These are phyloP conservation scores for Pelargonium nanum DNA, from an alignment of 345 rosid genomes.

Conservation along the genomic window DNA sequence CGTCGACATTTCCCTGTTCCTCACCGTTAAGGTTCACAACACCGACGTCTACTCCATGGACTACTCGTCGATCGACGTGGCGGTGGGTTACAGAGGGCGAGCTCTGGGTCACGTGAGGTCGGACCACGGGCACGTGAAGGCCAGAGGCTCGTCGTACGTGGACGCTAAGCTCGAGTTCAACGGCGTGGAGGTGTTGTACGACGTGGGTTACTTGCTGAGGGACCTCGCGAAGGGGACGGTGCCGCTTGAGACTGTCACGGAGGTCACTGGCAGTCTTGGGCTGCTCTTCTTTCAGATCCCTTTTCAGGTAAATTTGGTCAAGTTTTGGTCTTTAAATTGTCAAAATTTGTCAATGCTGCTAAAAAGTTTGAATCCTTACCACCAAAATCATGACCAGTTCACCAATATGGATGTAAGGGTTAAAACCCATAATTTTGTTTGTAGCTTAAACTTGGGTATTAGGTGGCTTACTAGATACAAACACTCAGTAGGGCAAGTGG, in stretches of 20 bases:
- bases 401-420: not conserved
- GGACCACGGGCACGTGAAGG: conserved; percentile 44
- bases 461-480: too few relatives aligned
- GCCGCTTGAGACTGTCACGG: conserved; percentile 42
- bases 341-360: too few relatives aligned
- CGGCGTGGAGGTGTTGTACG: conserved; percentile 47
- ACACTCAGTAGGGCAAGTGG: too few relatives aligned
- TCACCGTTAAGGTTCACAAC: conserved; percentile 50
- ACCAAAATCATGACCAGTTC: not conserved
- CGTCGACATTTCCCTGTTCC: conserved; percentile 43
- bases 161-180: conserved; percentile 53
- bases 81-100: conserved; percentile 53
- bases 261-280: conserved; percentile 49
- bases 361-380: too few relatives aligned
- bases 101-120: conserved; percentile 63
- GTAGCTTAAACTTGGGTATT: too few relatives aligned
- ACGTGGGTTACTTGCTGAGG: conserved; percentile 39
- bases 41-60: conserved; percentile 62
- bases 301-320: conserved; percentile 39
- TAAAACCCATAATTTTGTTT: too few relatives aligned
- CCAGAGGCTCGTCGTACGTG: conserved; percentile 48
- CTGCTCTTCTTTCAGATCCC: conserved; percentile 43
- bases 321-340: too few relatives aligned
- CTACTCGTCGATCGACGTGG: conserved; percentile 42
- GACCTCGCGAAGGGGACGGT: conserved; percentile 32